phyloP scores from a whole-genome alignment of 495 filamentous ascomycete species.

The Friedmanniomyces endolithicus region DNA sequence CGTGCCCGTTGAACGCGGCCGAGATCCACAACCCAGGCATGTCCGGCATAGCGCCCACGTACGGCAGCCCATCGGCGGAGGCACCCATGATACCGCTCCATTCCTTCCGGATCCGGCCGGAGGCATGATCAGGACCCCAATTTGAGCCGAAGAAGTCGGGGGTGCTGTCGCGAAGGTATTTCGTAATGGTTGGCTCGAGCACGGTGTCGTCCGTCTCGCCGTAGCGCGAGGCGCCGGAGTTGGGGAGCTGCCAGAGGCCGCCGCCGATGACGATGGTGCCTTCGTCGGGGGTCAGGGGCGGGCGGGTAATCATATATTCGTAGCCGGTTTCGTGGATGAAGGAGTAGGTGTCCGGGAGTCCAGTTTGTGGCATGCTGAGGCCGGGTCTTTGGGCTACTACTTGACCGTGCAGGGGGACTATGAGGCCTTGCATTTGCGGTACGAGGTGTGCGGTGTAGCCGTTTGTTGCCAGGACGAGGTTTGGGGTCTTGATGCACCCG shows the following conservation, averaged over 20 bases:
- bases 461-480: conserved; percentile 59
- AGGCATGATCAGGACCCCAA: conserved; percentile 47
- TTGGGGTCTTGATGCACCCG: conserved; percentile 40
- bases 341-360: conserved; percentile 44
- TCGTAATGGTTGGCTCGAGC: conserved; percentile 41
- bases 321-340: conserved; percentile 49
- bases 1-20: conserved; percentile 46
- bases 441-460: conserved; percentile 53
- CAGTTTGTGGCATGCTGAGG: conserved; percentile 30
- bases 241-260: conserved; percentile 39
- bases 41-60: conserved; percentile 34
- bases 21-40: conserved; percentile 39
- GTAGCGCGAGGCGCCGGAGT: conserved; percentile 35
- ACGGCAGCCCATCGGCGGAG: conserved; percentile 43
- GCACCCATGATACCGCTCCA: conserved; percentile 56
- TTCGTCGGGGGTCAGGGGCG: conserved; percentile 31
- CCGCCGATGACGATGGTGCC: conserved; percentile 63
- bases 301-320: conserved; percentile 56
- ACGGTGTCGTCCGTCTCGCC: conserved; percentile 48
- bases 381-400: conserved; percentile 51
- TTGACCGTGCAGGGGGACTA: conserved; percentile 58
- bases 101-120: conserved; percentile 44
- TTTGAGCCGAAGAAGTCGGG: conserved; percentile 42
- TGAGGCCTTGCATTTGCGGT: conserved; percentile 43
- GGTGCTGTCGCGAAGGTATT: conserved; percentile 37